A percentile compares a stretch with the other conserved stretches of the same genome.
Conservation (phyloP, 441 rosid species). For the Euphorbia schlechtendalii region DNA sequence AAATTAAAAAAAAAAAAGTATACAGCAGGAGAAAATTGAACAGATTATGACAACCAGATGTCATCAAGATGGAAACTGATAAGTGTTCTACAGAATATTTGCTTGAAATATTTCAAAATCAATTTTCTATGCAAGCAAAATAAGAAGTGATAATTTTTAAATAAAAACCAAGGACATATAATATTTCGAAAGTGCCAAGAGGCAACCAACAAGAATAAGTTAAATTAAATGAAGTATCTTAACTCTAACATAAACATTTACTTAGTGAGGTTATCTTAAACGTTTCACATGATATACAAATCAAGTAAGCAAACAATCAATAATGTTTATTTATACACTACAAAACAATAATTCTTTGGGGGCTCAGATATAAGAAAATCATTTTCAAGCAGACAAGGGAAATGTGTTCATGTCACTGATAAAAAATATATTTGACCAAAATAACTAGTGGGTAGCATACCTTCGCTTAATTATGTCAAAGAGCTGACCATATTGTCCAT, state of each 20-base stretch:
- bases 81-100: neutral
- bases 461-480: slow-evolving; percentile 60
- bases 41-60: neutral
- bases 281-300: neutral
- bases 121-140: neutral
- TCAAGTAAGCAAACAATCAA: neutral
- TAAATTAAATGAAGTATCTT: neutral
- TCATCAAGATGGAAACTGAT: slow-evolving; percentile 9
- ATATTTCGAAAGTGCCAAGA: neutral
- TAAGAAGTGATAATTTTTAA: neutral
- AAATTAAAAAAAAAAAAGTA: slow-evolving; percentile 30
- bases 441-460: slow-evolving; percentile 31
- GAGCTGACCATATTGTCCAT: slow-evolving; percentile 64
- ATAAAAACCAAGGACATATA: neutral
- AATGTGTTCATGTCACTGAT: neutral
- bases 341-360: neutral
- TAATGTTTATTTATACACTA: neutral
- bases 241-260: neutral
- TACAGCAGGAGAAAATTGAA: slow-evolving; percentile 1
- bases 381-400: neutral
- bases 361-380: neutral
- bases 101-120: neutral
- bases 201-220: neutral
- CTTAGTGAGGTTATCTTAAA: neutral
- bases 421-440: slow-evolving; percentile 13